phyloP scores from a whole-genome alignment of 73 alveolate genomes.

The Paramecium pentaurelia region DNA sequence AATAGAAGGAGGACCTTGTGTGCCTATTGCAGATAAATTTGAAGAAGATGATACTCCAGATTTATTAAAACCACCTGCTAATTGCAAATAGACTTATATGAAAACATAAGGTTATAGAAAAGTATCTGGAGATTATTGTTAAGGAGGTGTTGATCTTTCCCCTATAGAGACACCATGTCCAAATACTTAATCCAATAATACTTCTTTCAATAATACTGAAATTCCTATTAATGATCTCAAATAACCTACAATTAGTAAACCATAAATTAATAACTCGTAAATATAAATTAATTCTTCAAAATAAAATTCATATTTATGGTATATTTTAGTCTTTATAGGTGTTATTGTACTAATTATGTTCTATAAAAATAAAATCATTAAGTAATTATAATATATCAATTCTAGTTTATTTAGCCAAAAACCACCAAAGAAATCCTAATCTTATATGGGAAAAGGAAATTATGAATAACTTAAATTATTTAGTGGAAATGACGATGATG shows the following conservation, averaged over 20 bases:
- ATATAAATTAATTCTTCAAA: not conserved
- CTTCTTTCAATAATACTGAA: not conserved
- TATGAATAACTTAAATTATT: not conserved
- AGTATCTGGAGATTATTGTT: constrained; percentile 36
- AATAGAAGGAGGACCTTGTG: constrained; percentile 57
- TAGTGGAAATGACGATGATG: not conserved
- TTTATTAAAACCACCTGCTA: not conserved
- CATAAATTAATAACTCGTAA: not conserved
- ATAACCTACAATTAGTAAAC: not conserved
- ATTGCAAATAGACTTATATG: constrained; percentile 20
- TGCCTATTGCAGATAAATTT: constrained; percentile 43
- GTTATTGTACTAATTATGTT: not conserved
- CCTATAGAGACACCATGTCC: constrained; percentile 35
- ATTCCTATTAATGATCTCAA: not conserved
- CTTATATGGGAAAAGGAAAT: not conserved
- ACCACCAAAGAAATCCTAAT: not conserved
- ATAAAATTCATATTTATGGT: not conserved
- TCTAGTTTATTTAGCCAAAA: not conserved
- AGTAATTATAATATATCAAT: not conserved
- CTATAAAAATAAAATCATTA: not conserved
- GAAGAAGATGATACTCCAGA: constrained; percentile 55
- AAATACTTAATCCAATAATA: not conserved
- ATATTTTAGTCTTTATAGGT: not conserved
- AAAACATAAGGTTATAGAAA: constrained; percentile 28
- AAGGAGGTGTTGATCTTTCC: constrained; percentile 34